Evolutionary conservation across 2,329 filamentous ascomycete genomes (phyloP), one percentile per base, ranked within the genome.

Genomic region (Fusarium gaditjirri): DNA sequence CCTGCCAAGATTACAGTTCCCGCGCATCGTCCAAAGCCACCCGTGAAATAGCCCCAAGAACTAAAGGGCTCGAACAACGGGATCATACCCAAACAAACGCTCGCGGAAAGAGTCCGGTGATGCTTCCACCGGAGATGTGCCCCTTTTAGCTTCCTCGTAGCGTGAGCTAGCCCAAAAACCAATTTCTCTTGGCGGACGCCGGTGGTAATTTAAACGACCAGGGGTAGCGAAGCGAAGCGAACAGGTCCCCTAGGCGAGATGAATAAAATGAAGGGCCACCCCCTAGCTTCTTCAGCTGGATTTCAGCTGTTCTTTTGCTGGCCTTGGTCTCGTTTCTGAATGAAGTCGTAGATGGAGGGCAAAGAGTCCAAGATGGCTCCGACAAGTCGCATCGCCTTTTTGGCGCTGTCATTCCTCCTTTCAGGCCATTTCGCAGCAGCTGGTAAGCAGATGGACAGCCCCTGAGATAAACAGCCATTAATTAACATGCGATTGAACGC

Each of bases 361-460:
- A 68, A 68, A 64, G 66, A 60, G 68, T 74, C 68, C 35, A 57
- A 43, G 35, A 76, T 77, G 75, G 70, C 75, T 71, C 61, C 65
- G 54, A 71, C 54, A 74, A 74, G 67, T 50, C 65, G 71, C 68
- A 70, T 76, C 65, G 75, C 70, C 63, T 50, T 76, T 41, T 67
- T 50, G 72, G 72, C 74, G 71, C 65, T 76, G 67, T 72, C 72
- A 38, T 65, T 77, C 61, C 62, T 77, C 54, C 46, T 75, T 54
- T 71, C 73, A 54, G 46, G 70, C 33, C 65, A 46, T 36, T 65
- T 76, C 23, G 75, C 63, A 49, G 57, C 64, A 62, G 75, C 75
- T 64, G 75, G 75, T 77, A 42, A 59, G 75, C 68, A 25, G 25
- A 42, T 5, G 13, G 23, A 31, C 8, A 27, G 13, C 46, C 49